A percentile compares a stretch with the other conserved stretches of the same genome.
These are phyloP conservation scores for Rhynchosporium graminicola DNA, from an alignment of 2,329 filamentous ascomycete genomes.

Conservation along the genomic window DNA sequence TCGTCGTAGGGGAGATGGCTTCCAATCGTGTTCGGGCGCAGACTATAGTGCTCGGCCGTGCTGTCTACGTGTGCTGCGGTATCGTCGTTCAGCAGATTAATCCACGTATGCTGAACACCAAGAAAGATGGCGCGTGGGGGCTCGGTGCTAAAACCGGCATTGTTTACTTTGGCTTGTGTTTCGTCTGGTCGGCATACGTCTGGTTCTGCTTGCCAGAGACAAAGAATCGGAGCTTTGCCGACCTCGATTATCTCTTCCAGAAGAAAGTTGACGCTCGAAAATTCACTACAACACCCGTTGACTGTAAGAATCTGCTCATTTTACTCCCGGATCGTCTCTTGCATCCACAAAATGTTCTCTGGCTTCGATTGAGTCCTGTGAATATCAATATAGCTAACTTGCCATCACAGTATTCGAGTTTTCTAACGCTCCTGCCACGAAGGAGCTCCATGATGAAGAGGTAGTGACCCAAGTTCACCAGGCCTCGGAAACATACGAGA, in stretches of 20 bases:
- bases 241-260: conserved; percentile 18
- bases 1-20: conserved; percentile 14
- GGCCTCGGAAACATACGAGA: too few species aligned
- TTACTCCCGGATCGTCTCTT: not conserved
- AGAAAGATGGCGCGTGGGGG: not conserved
- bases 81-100: conserved; percentile 14
- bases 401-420: conserved; percentile 2
- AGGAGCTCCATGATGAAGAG: too few species aligned
- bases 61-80: conserved; percentile 8
- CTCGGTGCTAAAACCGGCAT: conserved; percentile 13
- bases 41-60: conserved; percentile 15
- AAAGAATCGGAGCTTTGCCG: conserved; percentile 14
- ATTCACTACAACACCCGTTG: conserved; percentile 10
- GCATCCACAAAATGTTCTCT: too few species aligned
- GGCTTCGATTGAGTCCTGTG: too few species aligned
- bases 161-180: conserved; percentile 11
- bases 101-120: conserved; percentile 12
- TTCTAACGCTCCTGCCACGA: not conserved
- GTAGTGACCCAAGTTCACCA: too few species aligned
- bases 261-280: conserved; percentile 10
- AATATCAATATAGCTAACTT: not conserved
- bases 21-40: conserved; percentile 13
- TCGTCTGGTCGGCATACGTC: conserved; percentile 5
- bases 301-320: conserved; percentile 6
- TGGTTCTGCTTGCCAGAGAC: conserved; percentile 14